A percentile compares a stretch with the other conserved stretches of the same genome.
Conservation (phyloP, 768 basidiomycete species). For the Boletus eberwhitei region DNA sequence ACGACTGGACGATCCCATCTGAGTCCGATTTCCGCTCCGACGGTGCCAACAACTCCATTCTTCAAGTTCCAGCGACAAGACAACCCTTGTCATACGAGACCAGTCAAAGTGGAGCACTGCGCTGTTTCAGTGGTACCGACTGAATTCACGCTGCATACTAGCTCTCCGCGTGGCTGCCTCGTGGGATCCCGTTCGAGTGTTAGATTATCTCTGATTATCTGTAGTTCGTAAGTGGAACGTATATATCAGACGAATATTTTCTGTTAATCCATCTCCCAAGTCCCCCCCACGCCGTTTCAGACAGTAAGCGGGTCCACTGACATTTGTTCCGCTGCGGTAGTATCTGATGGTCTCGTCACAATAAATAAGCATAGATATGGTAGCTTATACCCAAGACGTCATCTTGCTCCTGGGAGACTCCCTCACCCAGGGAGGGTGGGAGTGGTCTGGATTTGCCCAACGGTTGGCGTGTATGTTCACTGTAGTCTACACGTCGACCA, state of each 20-base stretch:
- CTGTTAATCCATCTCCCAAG: not conserved
- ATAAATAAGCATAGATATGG: constrained; percentile 38
- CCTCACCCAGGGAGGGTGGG: constrained; percentile 70
- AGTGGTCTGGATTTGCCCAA: constrained; percentile 60
- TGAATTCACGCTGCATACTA: not conserved
- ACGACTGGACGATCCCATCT: not conserved
- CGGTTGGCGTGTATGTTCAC: constrained; percentile 45
- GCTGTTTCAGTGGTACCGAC: not conserved
- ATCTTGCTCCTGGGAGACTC: constrained; percentile 83
- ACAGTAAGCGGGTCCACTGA: not conserved
- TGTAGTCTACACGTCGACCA: not conserved
- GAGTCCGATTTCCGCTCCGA: constrained; percentile 24
- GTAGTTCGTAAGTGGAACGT: not conserved
- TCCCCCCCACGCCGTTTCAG: not conserved
- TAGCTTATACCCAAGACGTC: constrained; percentile 50
- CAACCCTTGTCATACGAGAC: not conserved
- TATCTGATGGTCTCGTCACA: not conserved
- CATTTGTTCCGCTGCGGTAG: not conserved
- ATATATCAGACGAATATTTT: not conserved
- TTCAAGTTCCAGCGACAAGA: not conserved
- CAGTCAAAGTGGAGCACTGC: too few relatives aligned
- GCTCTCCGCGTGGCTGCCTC: not conserved
- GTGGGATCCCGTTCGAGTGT: not conserved
- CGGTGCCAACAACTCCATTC: not conserved
- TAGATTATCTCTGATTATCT: constrained; percentile 11